Percentiles rank a stretch among this genome's conserved stretches.
These are phyloP conservation scores for Pythium dissotocum DNA, from an alignment of 352 stramenopile genomes.

Conservation along the genomic window DNA sequence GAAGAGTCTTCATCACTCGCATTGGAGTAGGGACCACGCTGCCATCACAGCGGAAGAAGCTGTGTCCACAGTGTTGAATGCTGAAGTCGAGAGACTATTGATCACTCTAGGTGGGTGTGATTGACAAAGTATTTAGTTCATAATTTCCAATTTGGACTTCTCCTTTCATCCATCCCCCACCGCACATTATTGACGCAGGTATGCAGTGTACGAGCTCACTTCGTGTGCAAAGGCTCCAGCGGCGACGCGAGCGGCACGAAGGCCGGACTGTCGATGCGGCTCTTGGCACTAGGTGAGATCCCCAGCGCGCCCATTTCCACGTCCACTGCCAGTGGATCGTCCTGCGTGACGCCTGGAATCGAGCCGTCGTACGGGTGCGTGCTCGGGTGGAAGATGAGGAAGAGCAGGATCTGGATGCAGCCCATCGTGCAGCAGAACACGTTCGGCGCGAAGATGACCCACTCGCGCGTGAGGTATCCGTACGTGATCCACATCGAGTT, in stretches of 20 bases:
- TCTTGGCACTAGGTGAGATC: neutral
- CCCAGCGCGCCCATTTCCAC: conserved; percentile 2
- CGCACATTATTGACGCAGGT: too few species aligned
- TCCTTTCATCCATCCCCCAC: too few species aligned
- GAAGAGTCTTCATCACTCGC: too few species aligned
- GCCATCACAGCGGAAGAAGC: too few species aligned
- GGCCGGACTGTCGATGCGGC: neutral
- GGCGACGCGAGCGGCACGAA: conserved; percentile 20
- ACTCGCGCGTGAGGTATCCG: conserved; percentile 37
- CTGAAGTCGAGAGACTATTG: too few species aligned
- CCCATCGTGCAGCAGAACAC: conserved; percentile 40
- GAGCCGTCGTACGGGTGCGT: conserved; percentile 34
- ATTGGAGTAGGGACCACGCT: too few species aligned
- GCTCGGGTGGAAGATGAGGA: conserved; percentile 50
- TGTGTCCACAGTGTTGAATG: too few species aligned
- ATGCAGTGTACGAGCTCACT: neutral
- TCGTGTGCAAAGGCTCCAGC: neutral
- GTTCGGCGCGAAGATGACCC: conserved; percentile 58
- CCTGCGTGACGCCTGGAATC: neutral
- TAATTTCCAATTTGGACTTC: too few species aligned
- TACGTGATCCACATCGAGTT: conserved; percentile 54
- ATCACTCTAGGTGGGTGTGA: too few species aligned
- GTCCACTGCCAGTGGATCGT: neutral
- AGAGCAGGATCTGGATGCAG: conserved; percentile 39
- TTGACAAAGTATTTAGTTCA: too few species aligned